Base-by-base conservation (phyloP, 1,284 basidiomycete genomes). In the Leccinum ponderosum region DNA sequence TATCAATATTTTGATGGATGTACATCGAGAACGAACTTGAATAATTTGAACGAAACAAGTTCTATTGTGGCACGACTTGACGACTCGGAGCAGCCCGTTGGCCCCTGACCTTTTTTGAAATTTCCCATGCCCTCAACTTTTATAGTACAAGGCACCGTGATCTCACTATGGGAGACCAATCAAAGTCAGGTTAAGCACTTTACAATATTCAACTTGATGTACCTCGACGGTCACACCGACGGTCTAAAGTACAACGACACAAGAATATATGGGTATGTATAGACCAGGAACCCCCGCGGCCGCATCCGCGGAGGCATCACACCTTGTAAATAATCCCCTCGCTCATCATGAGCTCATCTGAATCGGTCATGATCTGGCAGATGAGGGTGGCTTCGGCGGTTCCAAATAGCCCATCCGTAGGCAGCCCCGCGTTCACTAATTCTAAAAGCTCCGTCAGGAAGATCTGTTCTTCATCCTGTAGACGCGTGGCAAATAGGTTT, bases 301-400 rank as follows among this genome's bases (percentile, higher is more conserved):
- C 29, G 52, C 53, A 11, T 31, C 59, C 50, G 48, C 47, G 44
- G 53, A 9, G 44, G 53, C 55, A 57, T 78, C 73, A 89, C 56
- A 91, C 84, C 71, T 85, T 89, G 75, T 91, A 92, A 59, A 95
- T 83, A 58, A 90, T 85, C 27, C 87, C 91, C 48, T 91, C 92
- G 62, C 87, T 88, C 67, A 94, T 83, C 93, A 98, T 95, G 66
- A 98, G 79, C 75, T 96, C 90, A 68, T 95, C 92, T 25, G 82
- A 83, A 48, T 91, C 87, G 56, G 87, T 83, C 96, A 98, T 98
- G 53, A 80, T 77, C 64, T 87, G 80, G 60, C 91, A 89, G 51
- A 90, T 89, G 61, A 82, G 80, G 20, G 83, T 87, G 6, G 92
- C 96, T 75, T 98, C 96, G 22, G 82, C 81, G 1, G 87, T 89